Evolutionary conservation across 1,284 basidiomycete genomes (phyloP), one percentile per base, ranked within the genome.

Genomic region (Amylostereum areolatum): DNA sequence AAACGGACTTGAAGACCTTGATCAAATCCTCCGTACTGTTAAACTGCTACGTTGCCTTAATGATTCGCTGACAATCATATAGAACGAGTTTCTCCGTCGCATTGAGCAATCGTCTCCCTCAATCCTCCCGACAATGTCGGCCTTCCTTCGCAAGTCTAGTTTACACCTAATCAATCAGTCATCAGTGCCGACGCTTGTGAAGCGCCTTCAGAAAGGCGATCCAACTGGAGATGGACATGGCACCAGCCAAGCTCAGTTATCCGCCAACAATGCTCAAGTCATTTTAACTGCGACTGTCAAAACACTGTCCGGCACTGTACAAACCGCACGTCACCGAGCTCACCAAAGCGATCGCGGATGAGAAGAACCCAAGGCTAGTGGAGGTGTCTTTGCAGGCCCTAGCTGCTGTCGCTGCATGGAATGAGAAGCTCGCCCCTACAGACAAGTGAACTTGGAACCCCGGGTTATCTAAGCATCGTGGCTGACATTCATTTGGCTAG

Each of bases 161-260:
- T 82, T 89, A 53, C 80, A 84, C 46, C 74, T 95, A 51, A 60
- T 96, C 60, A 97, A 97, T 62, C 81, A 86, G 43, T 92, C 92
- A 0, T 89, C 88, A 1, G 78, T 99, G 24, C 84, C 92, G 0
- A 85, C 85, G 0, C 75, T 99, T 35, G 64, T 89, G 49, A 80
- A 84, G 58, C 79, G 82, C 7, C 61, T 93, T 2, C 77, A 82
- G 51, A 76, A 75, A 51, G 68, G 67, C 18, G 62, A 69, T 46
- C 40, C 51, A 24, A 53, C 50, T 44, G 55, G 53, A 30, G 61
- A 64, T 46, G 68, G 66, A 8, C 63, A 65, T 35, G 56, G 64
- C 43, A 61, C 61, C 28, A 66, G 62, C 27, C 67, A 70, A 12
- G 60, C 66, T 2, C 67, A 67, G 36, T 46, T 66, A 7, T 59